Evolutionary conservation across 2,329 filamentous ascomycete genomes (phyloP), one percentile per base, ranked within the genome.

Genomic region (Hypocrella siamensis): DNA sequence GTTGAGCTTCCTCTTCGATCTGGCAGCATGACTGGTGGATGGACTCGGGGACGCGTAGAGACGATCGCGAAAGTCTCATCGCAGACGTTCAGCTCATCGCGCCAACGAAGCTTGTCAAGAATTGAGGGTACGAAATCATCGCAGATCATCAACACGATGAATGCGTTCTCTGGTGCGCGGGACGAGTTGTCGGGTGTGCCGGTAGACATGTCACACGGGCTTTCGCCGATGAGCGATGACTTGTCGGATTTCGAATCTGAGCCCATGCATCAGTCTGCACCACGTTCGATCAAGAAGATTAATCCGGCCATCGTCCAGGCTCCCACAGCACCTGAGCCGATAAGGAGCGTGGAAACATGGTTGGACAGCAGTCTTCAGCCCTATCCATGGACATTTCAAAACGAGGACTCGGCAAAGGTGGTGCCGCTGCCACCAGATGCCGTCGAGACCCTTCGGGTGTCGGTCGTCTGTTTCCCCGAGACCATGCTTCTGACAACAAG

Each of bases 401-500:
- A 40, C n/a, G 54, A 58, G 3, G 55, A 58, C 28, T 31, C 54
- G 8, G 52, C 56, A 4, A 53, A 48, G 30, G 49, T 51, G 0
- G 48, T 72, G 5, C 68, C 63, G 1, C 52, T 74, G 0, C 65
- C 67, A 0, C 58, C 63, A 1, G 59, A 70, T 17, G 56, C 70
- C 3, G 46, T 72, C 26, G 67, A 74, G 35, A 69, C 60, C 1
- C 51, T 74, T 4, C 54, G 63, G 18, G 57, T 70, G 5, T 69
- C 63, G 0, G 60, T 70, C 9, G 52, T 60, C 5, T 70, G 65
- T 40, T 75, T 75, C 38, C 69, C 69, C 0, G 67, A 71, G 40
- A 70, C 67, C 1, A 70, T 72, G 62, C 60, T 74, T 2, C 52
- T 65, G 9, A 63, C 67, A 5, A 64, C 60, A 0, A 70, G 63